Percentiles rank a stretch among this genome's conserved stretches.
phyloP scores from a whole-genome alignment of 2,329 filamentous ascomycete species.

The Plenodomus biglobosus region DNA sequence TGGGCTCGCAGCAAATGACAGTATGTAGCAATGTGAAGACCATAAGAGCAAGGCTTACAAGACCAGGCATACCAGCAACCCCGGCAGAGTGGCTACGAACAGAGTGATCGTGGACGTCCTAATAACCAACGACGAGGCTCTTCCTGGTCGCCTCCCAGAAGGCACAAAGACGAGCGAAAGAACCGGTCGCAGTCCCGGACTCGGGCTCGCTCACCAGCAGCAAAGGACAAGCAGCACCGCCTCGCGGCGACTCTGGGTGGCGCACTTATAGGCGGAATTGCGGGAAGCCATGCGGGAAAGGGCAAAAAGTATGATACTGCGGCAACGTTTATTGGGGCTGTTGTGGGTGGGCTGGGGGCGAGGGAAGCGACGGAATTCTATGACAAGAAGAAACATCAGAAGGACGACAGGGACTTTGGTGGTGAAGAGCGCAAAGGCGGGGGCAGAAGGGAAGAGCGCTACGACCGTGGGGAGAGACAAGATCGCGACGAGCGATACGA shows the following conservation, averaged over 20 bases:
- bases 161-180: slow-evolving; percentile 10
- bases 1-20: slow-evolving; percentile 17
- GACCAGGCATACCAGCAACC: slow-evolving; percentile 10
- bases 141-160: slow-evolving; percentile 36
- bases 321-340: slow-evolving; percentile 38
- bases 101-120: slow-evolving; percentile 18
- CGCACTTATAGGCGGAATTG: slow-evolving; percentile 38
- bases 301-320: slow-evolving; percentile 33
- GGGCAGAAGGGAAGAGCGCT: slow-evolving; percentile 5
- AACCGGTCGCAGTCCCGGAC: slow-evolving; percentile 12
- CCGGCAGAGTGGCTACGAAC: slow-evolving; percentile 6
- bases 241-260: slow-evolving; percentile 34
- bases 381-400: slow-evolving; percentile 14
- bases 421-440: slow-evolving; percentile 20
- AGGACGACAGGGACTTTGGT: slow-evolving; percentile 6
- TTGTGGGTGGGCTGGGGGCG: slow-evolving; percentile 39
- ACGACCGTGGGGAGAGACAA: too few species aligned
- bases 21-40: slow-evolving; percentile 14
- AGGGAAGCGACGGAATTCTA: slow-evolving; percentile 31
- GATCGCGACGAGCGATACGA: too few species aligned
- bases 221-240: slow-evolving; percentile 24
- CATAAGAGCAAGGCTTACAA: slow-evolving; percentile 6
- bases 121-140: slow-evolving; percentile 22
- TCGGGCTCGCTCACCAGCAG: slow-evolving; percentile 22
- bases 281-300: slow-evolving; percentile 27